Base-by-base conservation (phyloP, 2,329 filamentous ascomycete species). In the Arthrobotrys conoides region DNA sequence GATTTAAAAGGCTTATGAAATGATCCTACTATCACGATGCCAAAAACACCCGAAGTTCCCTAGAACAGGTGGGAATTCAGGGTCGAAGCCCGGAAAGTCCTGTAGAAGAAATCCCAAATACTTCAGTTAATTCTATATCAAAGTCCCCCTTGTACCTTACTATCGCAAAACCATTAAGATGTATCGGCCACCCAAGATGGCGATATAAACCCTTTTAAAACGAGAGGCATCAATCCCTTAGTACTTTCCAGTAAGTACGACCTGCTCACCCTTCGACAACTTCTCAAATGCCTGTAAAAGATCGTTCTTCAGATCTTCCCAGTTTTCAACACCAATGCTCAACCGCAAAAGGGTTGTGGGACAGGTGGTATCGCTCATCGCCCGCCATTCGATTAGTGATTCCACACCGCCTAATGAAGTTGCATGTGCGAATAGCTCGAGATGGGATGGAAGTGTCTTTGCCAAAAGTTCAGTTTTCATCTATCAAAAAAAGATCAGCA, bases 371-470 rank as follows among this genome's bases (percentile, higher is more conserved):
- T 99, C 96, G 76, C 90, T 91, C 93, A 99, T 96, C 59, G 92
- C 89, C 76, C 96, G 88, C 96, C 96, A 99, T 88, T 99, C 96
- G 82, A 99, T 94, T 86, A 98, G 85, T 83, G 93, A 96, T 88
- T 98, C 96, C 9, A 98, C 93, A 3, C 96, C 95, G 1, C 96
- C 96, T 30, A 98, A 85, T 84, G 93, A 96, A 1, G 96, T 99
- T 5, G 96, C 96, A 85, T 99, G 96, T 82, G 97, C 93, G 86
- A 98, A 98, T 53, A 97, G 88, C 1, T 87, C 83, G 83, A 98
- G 85, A 84, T 92, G 92, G 82, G 91, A 92, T 2, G 96, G 96
- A 80, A 99, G 85, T 33, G 86, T 84, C 80, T 87, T 89, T 2
- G 96, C 94, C 65, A 88, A 83, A 0, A 63, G n/a, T 22, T 71